These are phyloP conservation scores for Adansonia rubrostipa DNA, from an alignment of 441 rosid genomes.

Conservation along the genomic window DNA sequence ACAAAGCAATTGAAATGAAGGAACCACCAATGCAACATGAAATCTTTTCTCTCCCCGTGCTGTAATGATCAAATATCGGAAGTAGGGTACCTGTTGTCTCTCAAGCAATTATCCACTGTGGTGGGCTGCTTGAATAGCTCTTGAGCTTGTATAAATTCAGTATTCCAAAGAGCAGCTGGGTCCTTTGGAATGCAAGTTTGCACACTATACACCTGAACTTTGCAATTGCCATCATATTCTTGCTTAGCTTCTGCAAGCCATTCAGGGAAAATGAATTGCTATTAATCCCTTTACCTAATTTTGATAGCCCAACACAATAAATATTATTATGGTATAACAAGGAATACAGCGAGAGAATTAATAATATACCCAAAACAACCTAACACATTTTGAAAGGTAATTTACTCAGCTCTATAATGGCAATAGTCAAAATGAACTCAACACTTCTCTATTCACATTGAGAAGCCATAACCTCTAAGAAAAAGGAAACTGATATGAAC, in stretches of 20 bases:
- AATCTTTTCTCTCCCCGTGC: constrained; percentile 1
- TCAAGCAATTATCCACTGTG: constrained; percentile 68
- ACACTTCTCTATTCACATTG: not conserved
- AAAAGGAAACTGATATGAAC: not conserved
- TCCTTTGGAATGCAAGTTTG: constrained; percentile 89
- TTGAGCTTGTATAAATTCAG: constrained; percentile 89
- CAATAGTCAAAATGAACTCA: not conserved
- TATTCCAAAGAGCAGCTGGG: constrained; percentile 78
- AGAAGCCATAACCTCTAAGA: not conserved
- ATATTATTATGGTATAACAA: not conserved
- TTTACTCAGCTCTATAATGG: not conserved
- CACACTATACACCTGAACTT: constrained; percentile 79
- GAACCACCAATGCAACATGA: not conserved
- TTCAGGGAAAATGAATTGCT: constrained; percentile 15
- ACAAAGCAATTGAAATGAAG: not conserved
- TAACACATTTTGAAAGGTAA: not conserved
- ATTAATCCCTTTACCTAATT: constrained; percentile 13
- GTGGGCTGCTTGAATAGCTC: constrained; percentile 75
- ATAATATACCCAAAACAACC: not conserved
- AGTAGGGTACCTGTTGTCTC: constrained; percentile 71
- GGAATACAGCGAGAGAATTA: not conserved
- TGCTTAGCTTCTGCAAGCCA: constrained; percentile 67
- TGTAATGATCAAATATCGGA: constrained; percentile 5
- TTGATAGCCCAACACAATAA: not conserved
- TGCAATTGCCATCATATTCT: constrained; percentile 68